Base-by-base conservation (phyloP, 805 yeast genomes). In the Yarrowia hollandica region DNA sequence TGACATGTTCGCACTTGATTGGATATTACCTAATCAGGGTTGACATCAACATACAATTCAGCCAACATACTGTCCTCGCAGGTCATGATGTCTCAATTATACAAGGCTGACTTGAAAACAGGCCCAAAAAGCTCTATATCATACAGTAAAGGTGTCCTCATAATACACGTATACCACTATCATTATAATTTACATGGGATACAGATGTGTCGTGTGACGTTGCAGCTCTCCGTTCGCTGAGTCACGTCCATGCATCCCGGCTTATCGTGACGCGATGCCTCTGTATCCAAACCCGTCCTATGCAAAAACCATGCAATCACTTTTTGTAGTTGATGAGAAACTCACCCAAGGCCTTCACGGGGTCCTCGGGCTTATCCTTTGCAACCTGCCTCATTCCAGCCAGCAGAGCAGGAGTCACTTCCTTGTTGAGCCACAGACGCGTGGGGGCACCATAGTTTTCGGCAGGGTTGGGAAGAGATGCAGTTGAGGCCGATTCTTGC, bases 391-490 rank as follows among this genome's bases (percentile, higher is more conserved):
- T 73, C 76, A 86, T 76, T 0, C 92, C 95, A 35, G 82, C 82
- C 16, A 86, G 70, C 16, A 88, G 67, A 15, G 78, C 78, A n/a
- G 81, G 82, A 0, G 90, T 83, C 28, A 88, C 79, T 57, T 82
- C 74, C 62, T 80, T 73, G 67, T 86, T 85, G 60, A 88, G 74
- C 76, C 86, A 88, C 64, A 77, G 79, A 63, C 96, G 78, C 1
- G 85, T 77, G 0, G 87, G 82, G 1, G 90, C 85, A 1, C 94
- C 94, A 8, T 57, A 44, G 22, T 55, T 55, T 46, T 60, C 44
- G 14, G 58, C 58, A 14, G 58, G 58, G 26, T 52, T 52, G 12
- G 44, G 58, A 4, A 52, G 42, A 6, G 58, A 26, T 12, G 58
- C 44, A 11, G 58, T 35, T 4, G 58, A 37, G 2, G 19, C 33